Conservation (phyloP, 2,329 filamentous ascomycete genomes). For the Colletotrichum aenigma region DNA sequence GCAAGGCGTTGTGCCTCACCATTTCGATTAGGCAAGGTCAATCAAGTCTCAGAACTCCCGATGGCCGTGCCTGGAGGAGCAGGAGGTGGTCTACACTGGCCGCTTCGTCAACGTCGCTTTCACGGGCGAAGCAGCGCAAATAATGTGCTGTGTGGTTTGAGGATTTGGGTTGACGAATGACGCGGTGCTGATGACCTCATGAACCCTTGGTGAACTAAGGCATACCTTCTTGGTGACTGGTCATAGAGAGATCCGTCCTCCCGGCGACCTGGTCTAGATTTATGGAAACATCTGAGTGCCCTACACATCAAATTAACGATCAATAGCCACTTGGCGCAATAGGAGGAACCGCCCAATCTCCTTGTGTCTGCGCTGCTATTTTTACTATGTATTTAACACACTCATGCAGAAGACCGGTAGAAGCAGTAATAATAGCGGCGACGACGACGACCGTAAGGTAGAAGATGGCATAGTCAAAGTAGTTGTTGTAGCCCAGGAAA, state of each 20-base stretch:
- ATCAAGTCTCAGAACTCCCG: conserved; percentile 59
- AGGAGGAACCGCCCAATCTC: too few species aligned
- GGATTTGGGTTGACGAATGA: background rate
- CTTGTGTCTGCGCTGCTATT: too few species aligned
- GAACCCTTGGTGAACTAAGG: background rate
- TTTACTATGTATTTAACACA: too few species aligned
- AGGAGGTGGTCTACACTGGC: conserved; percentile 83
- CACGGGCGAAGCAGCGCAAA: conserved; percentile 98
- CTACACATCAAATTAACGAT: background rate
- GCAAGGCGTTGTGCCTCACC: background rate
- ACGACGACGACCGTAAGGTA: too few species aligned
- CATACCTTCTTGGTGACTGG: background rate
- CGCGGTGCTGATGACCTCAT: too few species aligned
- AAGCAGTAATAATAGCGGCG: too few species aligned
- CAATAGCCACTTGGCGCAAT: background rate
- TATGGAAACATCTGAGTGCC: background rate
- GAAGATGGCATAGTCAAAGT: too few species aligned
- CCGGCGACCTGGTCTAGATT: background rate
- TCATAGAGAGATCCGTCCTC: background rate
- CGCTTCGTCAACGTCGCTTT: conserved; percentile 98
- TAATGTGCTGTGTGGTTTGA: conserved; percentile 44
- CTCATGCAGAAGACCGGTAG: too few species aligned
- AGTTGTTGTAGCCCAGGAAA: too few species aligned
- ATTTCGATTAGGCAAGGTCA: background rate
- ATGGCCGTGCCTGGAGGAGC: conserved; percentile 97